A percentile compares a stretch with the other conserved stretches of the same genome.
Evolutionary conservation across 1,284 basidiomycete species (phyloP).

Genomic region (Ganoderma meredithae): DNA sequence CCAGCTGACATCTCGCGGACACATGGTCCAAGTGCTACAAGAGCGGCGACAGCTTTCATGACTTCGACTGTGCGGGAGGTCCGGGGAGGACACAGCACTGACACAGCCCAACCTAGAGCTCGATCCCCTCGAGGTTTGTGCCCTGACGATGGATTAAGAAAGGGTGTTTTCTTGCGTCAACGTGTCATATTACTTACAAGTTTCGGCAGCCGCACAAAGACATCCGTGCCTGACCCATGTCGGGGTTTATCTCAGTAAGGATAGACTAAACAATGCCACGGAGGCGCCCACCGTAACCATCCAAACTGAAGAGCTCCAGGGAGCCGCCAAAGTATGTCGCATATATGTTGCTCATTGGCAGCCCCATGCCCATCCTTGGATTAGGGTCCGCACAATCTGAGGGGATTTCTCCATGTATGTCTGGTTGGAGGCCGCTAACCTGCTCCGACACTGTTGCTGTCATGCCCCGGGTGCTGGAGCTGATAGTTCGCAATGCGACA

Average conservation of each 20-base stretch:
- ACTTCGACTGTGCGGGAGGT: not conserved
- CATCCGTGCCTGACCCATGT: constrained; percentile 71
- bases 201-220: constrained; percentile 82
- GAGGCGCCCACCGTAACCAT: constrained; percentile 77
- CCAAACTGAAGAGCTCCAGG: constrained; percentile 80
- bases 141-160: constrained; percentile 55
- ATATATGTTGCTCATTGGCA: constrained; percentile 88
- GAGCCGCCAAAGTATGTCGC: constrained; percentile 88
- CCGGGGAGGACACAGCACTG: not conserved
- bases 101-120: constrained; percentile 53
- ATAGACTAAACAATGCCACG: not conserved
- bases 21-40: not conserved
- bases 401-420: constrained; percentile 43
- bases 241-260: constrained; percentile 3
- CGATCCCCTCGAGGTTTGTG: constrained; percentile 84
- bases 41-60: constrained; percentile 1
- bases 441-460: constrained; percentile 82
- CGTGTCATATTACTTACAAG: constrained; percentile 57
- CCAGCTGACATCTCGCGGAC: not conserved
- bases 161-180: not conserved
- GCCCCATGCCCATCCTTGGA: constrained; percentile 76
- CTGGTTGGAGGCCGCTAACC: constrained; percentile 56
- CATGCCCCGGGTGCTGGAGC: constrained; percentile 67
- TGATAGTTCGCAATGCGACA: constrained; percentile 72
- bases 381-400: constrained; percentile 60